These are phyloP conservation scores for Rubroboletus pulcherrimus DNA, from an alignment of 768 basidiomycete genomes.

Conservation along the genomic window DNA sequence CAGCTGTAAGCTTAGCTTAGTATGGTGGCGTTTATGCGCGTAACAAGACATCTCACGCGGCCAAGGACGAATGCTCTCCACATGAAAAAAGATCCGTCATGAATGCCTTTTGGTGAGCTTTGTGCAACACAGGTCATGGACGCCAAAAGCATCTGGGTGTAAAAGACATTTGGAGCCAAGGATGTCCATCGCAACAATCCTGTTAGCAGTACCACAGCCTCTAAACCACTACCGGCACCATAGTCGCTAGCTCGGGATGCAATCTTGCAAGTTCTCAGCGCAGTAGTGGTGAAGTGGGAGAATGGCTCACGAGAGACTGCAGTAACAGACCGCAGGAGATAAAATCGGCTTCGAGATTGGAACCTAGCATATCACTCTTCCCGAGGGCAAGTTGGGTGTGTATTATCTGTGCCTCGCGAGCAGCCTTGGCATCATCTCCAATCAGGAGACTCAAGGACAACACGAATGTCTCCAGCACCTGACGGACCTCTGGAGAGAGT, in stretches of 20 bases:
- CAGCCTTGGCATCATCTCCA: constrained; percentile 66
- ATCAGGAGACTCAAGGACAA: constrained; percentile 57
- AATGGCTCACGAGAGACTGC: constrained; percentile 52
- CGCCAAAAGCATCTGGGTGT: constrained; percentile 62
- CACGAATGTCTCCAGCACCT: constrained; percentile 56
- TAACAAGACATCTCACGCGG: constrained; percentile 45
- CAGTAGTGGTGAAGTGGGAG: not conserved
- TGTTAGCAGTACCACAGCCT: constrained; percentile 52
- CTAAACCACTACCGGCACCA: constrained; percentile 55
- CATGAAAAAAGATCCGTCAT: constrained; percentile 36
- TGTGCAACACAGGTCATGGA: constrained; percentile 62
- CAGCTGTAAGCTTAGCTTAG: constrained; percentile 40
- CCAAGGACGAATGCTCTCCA: constrained; percentile 75
- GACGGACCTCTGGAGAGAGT: constrained; percentile 51
- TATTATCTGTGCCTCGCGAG: constrained; percentile 70
- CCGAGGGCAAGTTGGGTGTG: constrained; percentile 59
- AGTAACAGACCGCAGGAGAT: constrained; percentile 60
- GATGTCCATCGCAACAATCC: constrained; percentile 58
- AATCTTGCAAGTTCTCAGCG: constrained; percentile 40
- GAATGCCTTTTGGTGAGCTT: constrained; percentile 32
- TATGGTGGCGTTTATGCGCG: not conserved
- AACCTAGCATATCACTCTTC: constrained; percentile 53
- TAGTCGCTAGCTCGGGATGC: constrained; percentile 54
- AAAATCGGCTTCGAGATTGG: constrained; percentile 62
- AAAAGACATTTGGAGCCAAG: constrained; percentile 61